Evolutionary conservation across 768 basidiomycete species (phyloP), one percentile per base, ranked within the genome.

Genomic region (Candolleomyces eurysporus): DNA sequence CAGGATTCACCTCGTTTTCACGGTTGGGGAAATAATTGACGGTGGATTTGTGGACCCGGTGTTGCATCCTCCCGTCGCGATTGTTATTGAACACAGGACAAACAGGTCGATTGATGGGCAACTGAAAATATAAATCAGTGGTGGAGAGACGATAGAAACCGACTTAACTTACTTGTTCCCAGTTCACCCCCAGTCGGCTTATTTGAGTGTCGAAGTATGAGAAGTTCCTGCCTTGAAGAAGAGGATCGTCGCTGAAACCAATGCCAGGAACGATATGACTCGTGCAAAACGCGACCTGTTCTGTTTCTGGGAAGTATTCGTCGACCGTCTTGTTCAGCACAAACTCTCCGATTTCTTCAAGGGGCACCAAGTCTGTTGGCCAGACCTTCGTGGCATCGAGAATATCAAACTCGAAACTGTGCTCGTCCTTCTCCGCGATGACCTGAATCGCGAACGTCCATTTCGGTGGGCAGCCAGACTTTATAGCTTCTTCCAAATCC

Each of bases 201-300:
- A 93, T 80, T 66, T 94, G 92, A 0, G 92, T 94, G 71, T 96
- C 92, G 65, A 88, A 84, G 76, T 96, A 95, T 0, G 87, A 89
- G 74, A 94, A 94, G 74, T 92, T 93, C 45, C 94, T 81, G 4
- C 89, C 88, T 74, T 91, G 89, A n/a, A 94, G 78, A 30, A 94
- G 75, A 3, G 91, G 91, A 66, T 93, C 91, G 69, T 90, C 83
- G 66, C 85, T 87, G 68, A 89, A 88, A 7, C 85, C 86, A 57
- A 88, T 87, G 7, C 85, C 86, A 4, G 86, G 87, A 8, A 88
- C 86, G 31, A 88, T 76, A 53, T 88, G 86, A 31, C 76, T 76
- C 1, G 92, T 96, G 72, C 91, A 96, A 73, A 94, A 96, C 0
- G 93, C 94, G 57, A 88, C 88, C 73, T 94, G 93, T 73, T 96